A percentile compares a stretch with the other conserved stretches of the same genome.
Evolutionary conservation across 495 filamentous ascomycete genomes (phyloP).

Genomic region (Aspergillus kassunensis): DNA sequence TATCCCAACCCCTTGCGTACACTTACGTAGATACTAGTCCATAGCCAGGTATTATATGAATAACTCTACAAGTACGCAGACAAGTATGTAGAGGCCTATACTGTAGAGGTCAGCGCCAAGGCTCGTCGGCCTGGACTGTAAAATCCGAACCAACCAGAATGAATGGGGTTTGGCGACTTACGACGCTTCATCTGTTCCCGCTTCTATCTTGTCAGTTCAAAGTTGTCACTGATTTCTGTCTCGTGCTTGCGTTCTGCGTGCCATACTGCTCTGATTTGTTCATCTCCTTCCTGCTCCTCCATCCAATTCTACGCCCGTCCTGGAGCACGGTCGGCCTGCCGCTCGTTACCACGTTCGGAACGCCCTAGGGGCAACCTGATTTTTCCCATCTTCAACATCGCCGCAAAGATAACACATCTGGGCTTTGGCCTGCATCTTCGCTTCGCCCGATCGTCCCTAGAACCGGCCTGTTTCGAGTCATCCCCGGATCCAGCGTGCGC

Average conservation of each 20-base stretch:
- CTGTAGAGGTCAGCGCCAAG: conserved; percentile 19
- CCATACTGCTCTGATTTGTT: neutral
- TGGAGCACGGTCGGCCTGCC: conserved; percentile 14
- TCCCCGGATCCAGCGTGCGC: conserved; percentile 1
- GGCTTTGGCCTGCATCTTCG: neutral
- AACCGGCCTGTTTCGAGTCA: neutral
- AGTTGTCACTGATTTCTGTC: too few species aligned
- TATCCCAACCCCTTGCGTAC: too few species aligned
- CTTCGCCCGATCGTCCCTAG: neutral
- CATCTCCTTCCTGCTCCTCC: neutral
- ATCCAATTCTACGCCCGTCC: neutral
- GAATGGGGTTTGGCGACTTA: conserved; percentile 1
- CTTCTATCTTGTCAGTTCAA: too few species aligned
- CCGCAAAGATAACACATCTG: neutral
- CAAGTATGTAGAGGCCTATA: too few species aligned
- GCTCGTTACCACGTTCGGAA: conserved; percentile 11
- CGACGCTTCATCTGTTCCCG: conserved; percentile 8
- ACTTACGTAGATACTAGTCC: too few species aligned
- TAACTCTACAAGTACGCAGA: too few species aligned
- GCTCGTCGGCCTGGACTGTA: conserved; percentile 11
- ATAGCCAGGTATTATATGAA: too few species aligned
- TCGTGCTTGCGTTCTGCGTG: neutral
- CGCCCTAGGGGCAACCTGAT: neutral
- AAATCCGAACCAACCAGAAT: conserved; percentile 1
- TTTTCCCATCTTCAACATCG: conserved; percentile 3